A percentile compares a stretch with the other conserved stretches of the same genome.
Conservation (phyloP, 352 stramenopile species). For the Globisporangium radiosum region DNA sequence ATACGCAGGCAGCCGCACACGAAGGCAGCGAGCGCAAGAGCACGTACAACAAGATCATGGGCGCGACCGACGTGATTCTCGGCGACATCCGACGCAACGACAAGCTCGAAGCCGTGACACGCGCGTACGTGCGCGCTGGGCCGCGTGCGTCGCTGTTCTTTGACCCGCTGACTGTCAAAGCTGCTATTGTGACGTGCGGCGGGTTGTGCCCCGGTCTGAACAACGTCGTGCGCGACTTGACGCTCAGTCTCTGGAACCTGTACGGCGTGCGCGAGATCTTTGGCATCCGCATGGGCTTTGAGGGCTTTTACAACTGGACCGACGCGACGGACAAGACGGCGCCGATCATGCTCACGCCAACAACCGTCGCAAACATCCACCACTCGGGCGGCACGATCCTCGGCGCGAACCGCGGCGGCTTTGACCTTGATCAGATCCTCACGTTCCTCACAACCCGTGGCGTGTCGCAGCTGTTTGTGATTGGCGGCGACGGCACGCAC, state of each 20-base stretch:
- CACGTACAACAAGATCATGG: conserved; percentile 26
- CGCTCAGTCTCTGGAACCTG: conserved; percentile 85
- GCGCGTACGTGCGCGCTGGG: conserved; percentile 73
- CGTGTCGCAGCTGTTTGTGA: too few relatives aligned
- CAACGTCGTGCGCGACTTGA: conserved; percentile 78
- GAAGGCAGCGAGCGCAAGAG: conserved; percentile 46
- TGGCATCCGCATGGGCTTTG: conserved; percentile 74
- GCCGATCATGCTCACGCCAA: conserved; percentile 66
- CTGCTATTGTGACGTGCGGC: conserved; percentile 90
- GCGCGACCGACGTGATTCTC: conserved; percentile 72
- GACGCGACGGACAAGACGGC: conserved; percentile 69
- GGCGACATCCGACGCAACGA: conserved; percentile 73
- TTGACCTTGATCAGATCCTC: too few relatives aligned
- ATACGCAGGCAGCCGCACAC: conserved; percentile 45
- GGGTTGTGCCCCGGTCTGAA: conserved; percentile 87
- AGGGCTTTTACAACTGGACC: conserved; percentile 76
- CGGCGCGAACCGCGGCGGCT: too few relatives aligned
- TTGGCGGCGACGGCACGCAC: conserved; percentile 95
- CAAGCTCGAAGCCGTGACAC: conserved; percentile 51
- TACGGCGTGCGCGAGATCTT: conserved; percentile 32
- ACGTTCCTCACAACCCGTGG: too few relatives aligned
- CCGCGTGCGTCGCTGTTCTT: conserved; percentile 67
- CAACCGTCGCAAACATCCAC: conserved; percentile 49
- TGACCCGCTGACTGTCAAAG: conserved; percentile 68
- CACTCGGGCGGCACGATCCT: too few relatives aligned